Evolutionary conservation across 495 filamentous ascomycete species (phyloP).

Genomic region (Alectoria sarmentosa): DNA sequence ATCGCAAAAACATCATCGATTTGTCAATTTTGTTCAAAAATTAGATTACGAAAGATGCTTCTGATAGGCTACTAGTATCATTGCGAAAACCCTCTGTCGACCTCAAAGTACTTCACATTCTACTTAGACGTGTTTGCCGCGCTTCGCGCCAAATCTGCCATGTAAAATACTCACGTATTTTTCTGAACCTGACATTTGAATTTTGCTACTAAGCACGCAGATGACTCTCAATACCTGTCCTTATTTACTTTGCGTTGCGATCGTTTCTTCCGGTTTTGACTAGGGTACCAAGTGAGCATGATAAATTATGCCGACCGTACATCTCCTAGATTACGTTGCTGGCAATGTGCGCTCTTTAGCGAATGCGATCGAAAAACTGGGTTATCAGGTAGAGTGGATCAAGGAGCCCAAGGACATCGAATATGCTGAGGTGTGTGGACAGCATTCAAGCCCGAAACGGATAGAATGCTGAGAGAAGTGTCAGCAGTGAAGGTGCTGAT

Average conservation of each 20-base stretch:
- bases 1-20: too few species aligned
- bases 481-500: constrained; percentile 12
- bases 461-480: not conserved
- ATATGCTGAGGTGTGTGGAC: constrained; percentile 64
- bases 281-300: constrained; percentile 6
- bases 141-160: too few species aligned
- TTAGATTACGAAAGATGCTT: too few species aligned
- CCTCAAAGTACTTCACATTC: too few species aligned
- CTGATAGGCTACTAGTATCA: too few species aligned
- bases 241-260: not conserved
- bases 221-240: not conserved
- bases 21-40: too few species aligned
- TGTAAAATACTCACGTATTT: too few species aligned
- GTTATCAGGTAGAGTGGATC: constrained; percentile 91
- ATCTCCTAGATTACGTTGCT: constrained; percentile 79
- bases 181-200: too few species aligned
- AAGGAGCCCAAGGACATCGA: constrained; percentile 73
- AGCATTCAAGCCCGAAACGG: constrained; percentile 9
- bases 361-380: constrained; percentile 92
- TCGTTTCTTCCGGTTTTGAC: not conserved
- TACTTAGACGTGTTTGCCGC: too few species aligned
- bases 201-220: too few species aligned
- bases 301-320: constrained; percentile 70
- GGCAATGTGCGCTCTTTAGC: constrained; percentile 92
- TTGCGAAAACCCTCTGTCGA: too few species aligned